Percentiles rank a stretch among this genome's conserved stretches.
These are phyloP conservation scores for Sphagnum fallax DNA, from an alignment of 228 moss, liverwort and hornwort genomes.

Conservation along the genomic window DNA sequence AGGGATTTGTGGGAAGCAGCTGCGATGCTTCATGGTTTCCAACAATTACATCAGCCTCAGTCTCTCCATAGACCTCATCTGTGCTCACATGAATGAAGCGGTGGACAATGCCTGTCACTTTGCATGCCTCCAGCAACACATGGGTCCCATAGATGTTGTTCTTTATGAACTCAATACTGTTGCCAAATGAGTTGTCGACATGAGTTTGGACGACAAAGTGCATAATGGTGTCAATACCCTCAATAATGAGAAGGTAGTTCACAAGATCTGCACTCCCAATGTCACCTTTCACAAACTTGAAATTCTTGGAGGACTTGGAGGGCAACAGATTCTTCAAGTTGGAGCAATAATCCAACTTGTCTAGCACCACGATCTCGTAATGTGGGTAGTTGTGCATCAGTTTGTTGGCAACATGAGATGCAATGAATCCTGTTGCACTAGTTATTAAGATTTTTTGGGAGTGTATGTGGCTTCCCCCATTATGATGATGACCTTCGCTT, in stretches of 20 bases:
- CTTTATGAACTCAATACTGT: slow-evolving; percentile 83
- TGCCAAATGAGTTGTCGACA: slow-evolving; percentile 88
- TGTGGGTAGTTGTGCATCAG: slow-evolving; percentile 69
- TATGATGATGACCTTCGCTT: too few species aligned
- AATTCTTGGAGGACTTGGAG: slow-evolving; percentile 49
- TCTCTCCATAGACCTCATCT: slow-evolving; percentile 84
- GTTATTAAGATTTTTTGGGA: slow-evolving; percentile 78
- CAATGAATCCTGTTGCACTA: slow-evolving; percentile 79
- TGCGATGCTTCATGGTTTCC: slow-evolving; percentile 88
- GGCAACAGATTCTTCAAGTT: slow-evolving; percentile 75
- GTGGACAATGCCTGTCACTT: slow-evolving; percentile 62
- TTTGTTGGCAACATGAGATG: slow-evolving; percentile 72
- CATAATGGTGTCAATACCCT: slow-evolving; percentile 87
- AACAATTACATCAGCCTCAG: slow-evolving; percentile 76
- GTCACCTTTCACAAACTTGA: slow-evolving; percentile 88
- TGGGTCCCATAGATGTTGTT: slow-evolving; percentile 93
- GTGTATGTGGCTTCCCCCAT: slow-evolving; percentile 47
- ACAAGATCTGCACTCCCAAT: slow-evolving; percentile 80
- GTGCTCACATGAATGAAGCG: slow-evolving; percentile 86
- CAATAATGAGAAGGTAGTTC: slow-evolving; percentile 64
- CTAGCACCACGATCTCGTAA: slow-evolving; percentile 80
- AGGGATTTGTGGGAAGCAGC: slow-evolving; percentile 74
- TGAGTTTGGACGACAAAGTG: slow-evolving; percentile 88
- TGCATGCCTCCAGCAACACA: slow-evolving; percentile 83
- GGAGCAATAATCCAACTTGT: slow-evolving; percentile 88